A percentile compares a stretch with the other conserved stretches of the same genome.
These are phyloP conservation scores for Neovahlkampfia damariscottae DNA, from an alignment of 78 protist species.

Conservation along the genomic window DNA sequence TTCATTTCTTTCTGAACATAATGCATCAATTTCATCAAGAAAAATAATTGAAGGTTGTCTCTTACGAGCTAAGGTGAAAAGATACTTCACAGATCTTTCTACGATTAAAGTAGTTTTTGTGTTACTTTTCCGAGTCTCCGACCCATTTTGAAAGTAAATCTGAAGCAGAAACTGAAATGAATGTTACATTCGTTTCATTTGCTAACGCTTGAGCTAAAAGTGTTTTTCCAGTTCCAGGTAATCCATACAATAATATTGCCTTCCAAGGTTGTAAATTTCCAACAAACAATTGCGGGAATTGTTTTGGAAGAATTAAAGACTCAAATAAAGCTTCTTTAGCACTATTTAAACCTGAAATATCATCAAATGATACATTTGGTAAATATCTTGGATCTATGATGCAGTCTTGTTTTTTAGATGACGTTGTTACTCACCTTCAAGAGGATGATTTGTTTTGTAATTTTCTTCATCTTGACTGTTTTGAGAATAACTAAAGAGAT, in stretches of 20 bases:
- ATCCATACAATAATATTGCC: constrained; percentile 65
- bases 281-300: constrained; percentile 49
- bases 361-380: constrained; percentile 50
- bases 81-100: constrained; percentile 71
- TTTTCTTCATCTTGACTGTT: no score
- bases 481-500: no score
- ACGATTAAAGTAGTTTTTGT: constrained; percentile 11
- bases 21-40: constrained; percentile 85
- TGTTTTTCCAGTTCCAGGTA: constrained; percentile 60
- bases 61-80: constrained; percentile 68
- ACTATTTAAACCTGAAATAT: constrained; percentile 35
- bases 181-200: constrained; percentile 67
- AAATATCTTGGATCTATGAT: no score
- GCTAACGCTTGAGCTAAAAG: constrained; percentile 77
- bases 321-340: constrained; percentile 54
- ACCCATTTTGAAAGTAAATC: constrained; percentile 54
- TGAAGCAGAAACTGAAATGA: constrained; percentile 69
- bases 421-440: no score
- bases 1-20: constrained; percentile 37
- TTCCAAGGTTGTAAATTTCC: constrained; percentile 60
- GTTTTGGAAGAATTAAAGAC: constrained; percentile 58
- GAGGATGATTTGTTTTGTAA: no score
- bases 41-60: constrained; percentile 66
- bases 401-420: no score
- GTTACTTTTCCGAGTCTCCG: constrained; percentile 85